phyloP scores from a whole-genome alignment of 2,329 filamentous ascomycete species.

The Penicillium sp. region DNA sequence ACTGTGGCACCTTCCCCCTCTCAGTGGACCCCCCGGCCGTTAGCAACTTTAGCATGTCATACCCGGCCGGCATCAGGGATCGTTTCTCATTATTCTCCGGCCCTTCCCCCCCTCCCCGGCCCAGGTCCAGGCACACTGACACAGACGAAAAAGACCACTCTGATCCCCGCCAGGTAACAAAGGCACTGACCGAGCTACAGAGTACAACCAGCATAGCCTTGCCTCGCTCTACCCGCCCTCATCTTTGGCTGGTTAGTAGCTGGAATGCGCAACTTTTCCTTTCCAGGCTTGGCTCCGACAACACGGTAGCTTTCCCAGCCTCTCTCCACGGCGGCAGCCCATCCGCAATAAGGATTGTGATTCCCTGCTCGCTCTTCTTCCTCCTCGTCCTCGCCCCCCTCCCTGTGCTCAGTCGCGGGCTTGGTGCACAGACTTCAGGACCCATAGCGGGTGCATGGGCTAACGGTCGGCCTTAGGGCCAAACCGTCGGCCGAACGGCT shows the following conservation, averaged over 20 bases:
- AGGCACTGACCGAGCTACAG: neutral
- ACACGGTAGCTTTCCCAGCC: constrained; percentile 17
- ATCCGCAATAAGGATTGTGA: neutral
- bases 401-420: neutral
- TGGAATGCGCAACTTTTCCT: neutral
- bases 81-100: constrained; percentile 14
- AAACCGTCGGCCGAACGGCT: constrained; percentile 13
- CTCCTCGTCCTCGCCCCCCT: neutral
- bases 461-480: constrained; percentile 26
- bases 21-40: constrained; percentile 17
- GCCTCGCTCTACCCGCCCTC: neutral
- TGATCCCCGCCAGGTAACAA: neutral
- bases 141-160: constrained; percentile 1
- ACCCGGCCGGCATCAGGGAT: constrained; percentile 10
- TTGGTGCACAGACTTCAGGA: constrained; percentile 23
- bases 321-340: constrained; percentile 1
- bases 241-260: neutral
- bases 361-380: neutral
- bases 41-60: constrained; percentile 25
- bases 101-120: constrained; percentile 5
- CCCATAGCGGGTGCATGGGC: constrained; percentile 25
- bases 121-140: neutral
- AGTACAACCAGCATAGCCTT: neutral
- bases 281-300: neutral
- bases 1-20: neutral